Conservation (phyloP, 2,329 filamentous ascomycete species). For the Ustilaginoidea virens region DNA sequence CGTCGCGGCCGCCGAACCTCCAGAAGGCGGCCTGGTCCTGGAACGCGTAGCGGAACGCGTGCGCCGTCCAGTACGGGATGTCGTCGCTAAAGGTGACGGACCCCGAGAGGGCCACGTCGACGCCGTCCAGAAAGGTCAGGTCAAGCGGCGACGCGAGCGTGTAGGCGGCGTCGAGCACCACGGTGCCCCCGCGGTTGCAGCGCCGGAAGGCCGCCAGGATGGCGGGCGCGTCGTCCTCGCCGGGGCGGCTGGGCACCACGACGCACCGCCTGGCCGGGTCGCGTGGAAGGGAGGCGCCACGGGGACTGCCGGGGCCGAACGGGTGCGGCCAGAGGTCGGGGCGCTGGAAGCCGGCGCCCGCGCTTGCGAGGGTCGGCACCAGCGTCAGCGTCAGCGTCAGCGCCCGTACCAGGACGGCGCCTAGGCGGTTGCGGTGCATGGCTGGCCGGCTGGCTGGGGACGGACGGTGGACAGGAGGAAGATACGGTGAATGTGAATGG, state of each 20-base stretch:
- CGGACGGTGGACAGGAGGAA: too few species aligned
- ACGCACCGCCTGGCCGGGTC: not conserved
- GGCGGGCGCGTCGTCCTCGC: not conserved
- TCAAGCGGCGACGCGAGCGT: slow-evolving; percentile 49
- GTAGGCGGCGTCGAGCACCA: slow-evolving; percentile 44
- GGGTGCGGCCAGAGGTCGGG: not conserved
- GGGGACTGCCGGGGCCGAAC: not conserved
- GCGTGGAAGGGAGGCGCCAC: not conserved
- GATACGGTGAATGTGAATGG: too few species aligned
- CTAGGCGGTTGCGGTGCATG: too few species aligned
- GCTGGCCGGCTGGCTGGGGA: too few species aligned
- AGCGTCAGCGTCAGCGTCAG: too few species aligned
- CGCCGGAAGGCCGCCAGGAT: not conserved
- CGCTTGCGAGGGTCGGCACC: too few species aligned
- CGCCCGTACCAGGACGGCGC: too few species aligned
- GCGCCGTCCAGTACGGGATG: slow-evolving; percentile 51
- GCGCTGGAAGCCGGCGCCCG: too few species aligned
- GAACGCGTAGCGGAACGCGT: slow-evolving; percentile 47
- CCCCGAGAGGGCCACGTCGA: slow-evolving; percentile 43
- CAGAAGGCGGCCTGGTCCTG: slow-evolving; percentile 41
- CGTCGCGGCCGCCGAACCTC: slow-evolving; percentile 17
- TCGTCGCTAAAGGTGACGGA: slow-evolving; percentile 49
- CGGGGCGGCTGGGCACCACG: not conserved
- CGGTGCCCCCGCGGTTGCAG: slow-evolving; percentile 48
- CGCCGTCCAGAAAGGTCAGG: slow-evolving; percentile 44